Percentiles rank a stretch among this genome's conserved stretches.
These are phyloP conservation scores for Entrophospora sp. DNA, from an alignment of 192 early-diverging fungal genomes.

Conservation along the genomic window DNA sequence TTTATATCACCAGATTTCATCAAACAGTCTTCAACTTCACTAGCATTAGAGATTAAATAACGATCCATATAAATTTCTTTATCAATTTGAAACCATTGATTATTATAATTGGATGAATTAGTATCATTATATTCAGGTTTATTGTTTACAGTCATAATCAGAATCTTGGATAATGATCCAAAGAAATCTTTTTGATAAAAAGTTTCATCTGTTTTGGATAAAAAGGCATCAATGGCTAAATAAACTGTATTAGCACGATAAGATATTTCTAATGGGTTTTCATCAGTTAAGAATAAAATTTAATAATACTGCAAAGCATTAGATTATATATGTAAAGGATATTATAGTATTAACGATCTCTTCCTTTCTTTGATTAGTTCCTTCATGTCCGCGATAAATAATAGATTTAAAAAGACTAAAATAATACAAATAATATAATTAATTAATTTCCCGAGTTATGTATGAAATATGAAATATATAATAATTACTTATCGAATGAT, in stretches of 20 bases:
- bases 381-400: no score
- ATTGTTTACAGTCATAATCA: slow-evolving; percentile 1
- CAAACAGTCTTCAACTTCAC: not conserved
- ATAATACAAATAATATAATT: no score
- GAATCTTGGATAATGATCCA: not conserved
- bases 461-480: no score
- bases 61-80: slow-evolving; percentile 12
- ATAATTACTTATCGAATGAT: no score
- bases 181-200: not conserved
- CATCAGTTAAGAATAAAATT: not conserved
- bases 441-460: no score
- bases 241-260: not conserved
- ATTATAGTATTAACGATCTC: not conserved
- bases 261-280: slow-evolving; percentile 2
- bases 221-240: not conserved
- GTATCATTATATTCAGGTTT: no score
- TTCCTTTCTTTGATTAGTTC: not conserved
- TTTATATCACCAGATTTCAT: not conserved
- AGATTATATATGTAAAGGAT: not conserved
- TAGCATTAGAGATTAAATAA: not conserved
- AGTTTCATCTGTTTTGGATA: not conserved
- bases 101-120: not conserved
- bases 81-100: not conserved
- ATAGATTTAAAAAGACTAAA: no score
- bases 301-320: no score